These are phyloP conservation scores for California macrophylla DNA, from an alignment of 441 rosid species.

Conservation along the genomic window DNA sequence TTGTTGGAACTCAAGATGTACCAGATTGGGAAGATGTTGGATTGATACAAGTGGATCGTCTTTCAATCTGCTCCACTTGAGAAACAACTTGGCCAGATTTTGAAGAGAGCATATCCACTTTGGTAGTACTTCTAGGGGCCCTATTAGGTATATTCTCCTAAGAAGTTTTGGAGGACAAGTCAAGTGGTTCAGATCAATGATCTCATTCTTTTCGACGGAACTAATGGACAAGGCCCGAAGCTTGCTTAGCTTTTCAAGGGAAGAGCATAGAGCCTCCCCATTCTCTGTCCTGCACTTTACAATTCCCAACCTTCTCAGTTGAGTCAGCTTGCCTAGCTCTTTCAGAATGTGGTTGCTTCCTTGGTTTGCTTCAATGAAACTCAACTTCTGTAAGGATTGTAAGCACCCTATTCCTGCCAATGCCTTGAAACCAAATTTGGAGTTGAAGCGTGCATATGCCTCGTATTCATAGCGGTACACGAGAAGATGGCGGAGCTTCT, in stretches of 20 bases:
- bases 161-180: constrained; percentile 25
- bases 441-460: constrained; percentile 19
- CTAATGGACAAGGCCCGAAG: constrained; percentile 27
- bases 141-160: constrained; percentile 29
- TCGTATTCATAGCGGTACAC: constrained; percentile 22
- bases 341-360: constrained; percentile 8
- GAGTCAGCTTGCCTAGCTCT: constrained; percentile 28
- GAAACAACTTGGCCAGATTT: constrained; percentile 24
- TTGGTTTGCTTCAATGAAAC: constrained; percentile 26
- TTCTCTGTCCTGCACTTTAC: constrained; percentile 25
- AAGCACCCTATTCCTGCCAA: constrained; percentile 27
- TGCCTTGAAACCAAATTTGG: constrained; percentile 28
- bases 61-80: constrained; percentile 31
- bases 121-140: constrained; percentile 27
- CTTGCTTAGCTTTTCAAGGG: constrained; percentile 23
- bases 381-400: constrained; percentile 31
- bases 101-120: constrained; percentile 26
- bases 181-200: constrained; percentile 22
- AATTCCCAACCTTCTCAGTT: constrained; percentile 33
- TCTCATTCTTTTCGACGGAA: constrained; percentile 20
- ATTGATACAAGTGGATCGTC: constrained; percentile 30
- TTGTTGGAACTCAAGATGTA: constrained; percentile 30
- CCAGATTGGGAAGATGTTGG: constrained; percentile 25
- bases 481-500: constrained; percentile 33
- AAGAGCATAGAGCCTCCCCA: constrained; percentile 29